Conservation (phyloP, 192 early-diverging fungal species). For the Coemansia sp. region DNA sequence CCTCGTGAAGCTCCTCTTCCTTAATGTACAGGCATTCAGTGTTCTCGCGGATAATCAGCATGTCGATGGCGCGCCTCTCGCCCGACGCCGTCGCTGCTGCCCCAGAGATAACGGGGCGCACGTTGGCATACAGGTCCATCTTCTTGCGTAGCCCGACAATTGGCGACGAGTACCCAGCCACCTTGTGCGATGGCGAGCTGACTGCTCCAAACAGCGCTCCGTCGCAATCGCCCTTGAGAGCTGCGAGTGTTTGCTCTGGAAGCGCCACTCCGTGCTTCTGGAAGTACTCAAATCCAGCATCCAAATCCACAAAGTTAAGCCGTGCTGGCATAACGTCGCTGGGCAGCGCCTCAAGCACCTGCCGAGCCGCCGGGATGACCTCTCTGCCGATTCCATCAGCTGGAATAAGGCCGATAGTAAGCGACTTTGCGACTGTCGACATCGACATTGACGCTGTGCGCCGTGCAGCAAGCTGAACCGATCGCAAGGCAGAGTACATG, state of each 20-base stretch:
- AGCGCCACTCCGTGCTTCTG: constrained; percentile 92
- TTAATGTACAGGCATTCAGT: constrained; percentile 87
- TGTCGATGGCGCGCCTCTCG: constrained; percentile 76
- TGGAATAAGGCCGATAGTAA: constrained; percentile 92
- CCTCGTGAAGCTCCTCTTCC: constrained; percentile 58
- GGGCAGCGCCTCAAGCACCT: constrained; percentile 80
- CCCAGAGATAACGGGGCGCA: constrained; percentile 88
- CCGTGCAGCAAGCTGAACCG: constrained; percentile 27
- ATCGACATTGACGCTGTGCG: constrained; percentile 25
- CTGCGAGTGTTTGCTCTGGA: constrained; percentile 83
- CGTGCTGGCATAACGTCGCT: constrained; percentile 58
- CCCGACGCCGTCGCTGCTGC: constrained; percentile 57
- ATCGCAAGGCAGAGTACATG: constrained; percentile 49
- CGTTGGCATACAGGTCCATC: constrained; percentile 96
- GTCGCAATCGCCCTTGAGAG: constrained; percentile 81
- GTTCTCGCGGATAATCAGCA: constrained; percentile 98
- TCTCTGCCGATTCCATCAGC: constrained; percentile 97
- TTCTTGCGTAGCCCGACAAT: constrained; percentile 96
- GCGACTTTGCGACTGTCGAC: constrained; percentile 48
- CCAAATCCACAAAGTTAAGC: constrained; percentile 82
- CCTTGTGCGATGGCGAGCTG: constrained; percentile 98
- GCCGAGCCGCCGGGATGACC: constrained; percentile 94
- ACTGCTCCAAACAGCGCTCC: constrained; percentile 98
- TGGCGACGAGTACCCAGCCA: constrained; percentile 96
- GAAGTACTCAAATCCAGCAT: constrained; percentile 97